Base-by-base conservation (phyloP, 495 filamentous ascomycete genomes). In the Lentithecium fluviatile region DNA sequence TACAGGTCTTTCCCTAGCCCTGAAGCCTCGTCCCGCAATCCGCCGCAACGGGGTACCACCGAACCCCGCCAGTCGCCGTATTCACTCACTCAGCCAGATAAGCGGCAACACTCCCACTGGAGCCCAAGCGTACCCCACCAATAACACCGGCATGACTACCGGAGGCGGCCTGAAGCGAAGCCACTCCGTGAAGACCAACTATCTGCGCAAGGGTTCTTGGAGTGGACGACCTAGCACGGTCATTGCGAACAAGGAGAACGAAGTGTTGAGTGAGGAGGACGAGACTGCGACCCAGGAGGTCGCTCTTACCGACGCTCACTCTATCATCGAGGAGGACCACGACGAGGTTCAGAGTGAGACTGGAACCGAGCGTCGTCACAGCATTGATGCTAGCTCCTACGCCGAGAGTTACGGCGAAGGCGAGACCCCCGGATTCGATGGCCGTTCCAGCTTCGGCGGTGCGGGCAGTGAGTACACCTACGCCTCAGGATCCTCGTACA, bases 81-180 rank as follows among this genome's bases (percentile, higher is more conserved):
- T 96, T 62, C 81, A 93, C 40, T 94, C 89, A 52, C 82, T 97
- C 38, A 95, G 86, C 70, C 87, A 96, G 70, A 92, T 97, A 19
- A 88, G 81, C 7, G 84, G 86, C 56, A 96, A 96, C 69, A 78
- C 85, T 5, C 75, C 82, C 5, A 74, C 77, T 5, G 85, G 87
- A 11, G 74, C 77, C 85, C 61, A 85, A 84, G 65, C 81, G 83
- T 56, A 72, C 74, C 40, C 77, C 73, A 71, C 71, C 67, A 78
- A 80, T 72, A 77, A 82, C 69, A 82, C 78, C 66, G 79, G 81
- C 60, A 79, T 79, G 63, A 52, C 45, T 45, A 48, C 68, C 45
- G 51, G 36, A 55, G 68, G 55, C 32, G 54, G 48, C 36, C 61
- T 69, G 0, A 69, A 88, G 70, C 83, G 87, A 46, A 88, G 85